phyloP scores from a whole-genome alignment of 2,329 filamentous ascomycete species.

The Verticillium isaacii region DNA sequence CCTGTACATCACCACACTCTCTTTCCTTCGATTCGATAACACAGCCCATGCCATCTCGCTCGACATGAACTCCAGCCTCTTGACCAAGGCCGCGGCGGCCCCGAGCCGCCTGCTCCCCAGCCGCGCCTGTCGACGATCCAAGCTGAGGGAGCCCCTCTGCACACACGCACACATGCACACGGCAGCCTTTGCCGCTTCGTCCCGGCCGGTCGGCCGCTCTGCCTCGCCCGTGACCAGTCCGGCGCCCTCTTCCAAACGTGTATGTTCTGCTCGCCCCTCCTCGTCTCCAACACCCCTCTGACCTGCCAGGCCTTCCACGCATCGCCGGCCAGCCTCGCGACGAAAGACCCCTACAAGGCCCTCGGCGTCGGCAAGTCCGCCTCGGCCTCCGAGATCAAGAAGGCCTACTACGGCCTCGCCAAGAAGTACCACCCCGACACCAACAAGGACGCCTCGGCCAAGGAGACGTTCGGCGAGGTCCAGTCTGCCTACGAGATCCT shows the following conservation, averaged over 20 bases:
- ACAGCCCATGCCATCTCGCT: conserved; percentile 3
- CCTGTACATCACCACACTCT: neutral
- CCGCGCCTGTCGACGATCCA: conserved; percentile 32
- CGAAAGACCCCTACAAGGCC: conserved; percentile 79
- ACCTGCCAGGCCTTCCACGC: conserved; percentile 52
- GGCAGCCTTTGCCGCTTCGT: conserved; percentile 4
- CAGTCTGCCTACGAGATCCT: conserved; percentile 92
- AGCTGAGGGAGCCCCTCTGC: conserved; percentile 33
- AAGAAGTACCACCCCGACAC: conserved; percentile 99
- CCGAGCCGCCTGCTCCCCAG: conserved; percentile 36
- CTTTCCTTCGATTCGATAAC: neutral
- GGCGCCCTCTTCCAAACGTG: conserved; percentile 11
- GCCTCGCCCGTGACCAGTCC: conserved; percentile 24
- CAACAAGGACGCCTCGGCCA: conserved; percentile 90
- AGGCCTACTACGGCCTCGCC: conserved; percentile 93
- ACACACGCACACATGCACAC: conserved; percentile 22
- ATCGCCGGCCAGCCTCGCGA: conserved; percentile 42
- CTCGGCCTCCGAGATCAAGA: conserved; percentile 88
- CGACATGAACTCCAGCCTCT: conserved; percentile 43
- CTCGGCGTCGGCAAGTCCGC: conserved; percentile 81
- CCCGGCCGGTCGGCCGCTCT: conserved; percentile 7
- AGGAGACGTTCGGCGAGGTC: conserved; percentile 90
- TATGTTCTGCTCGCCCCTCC: conserved; percentile 5
- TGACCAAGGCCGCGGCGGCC: conserved; percentile 37
- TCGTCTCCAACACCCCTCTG: neutral